Evolutionary conservation across 345 rosid genomes (phyloP), one percentile per base, ranked within the genome.

Genomic region (Odontarrhena argentea): DNA sequence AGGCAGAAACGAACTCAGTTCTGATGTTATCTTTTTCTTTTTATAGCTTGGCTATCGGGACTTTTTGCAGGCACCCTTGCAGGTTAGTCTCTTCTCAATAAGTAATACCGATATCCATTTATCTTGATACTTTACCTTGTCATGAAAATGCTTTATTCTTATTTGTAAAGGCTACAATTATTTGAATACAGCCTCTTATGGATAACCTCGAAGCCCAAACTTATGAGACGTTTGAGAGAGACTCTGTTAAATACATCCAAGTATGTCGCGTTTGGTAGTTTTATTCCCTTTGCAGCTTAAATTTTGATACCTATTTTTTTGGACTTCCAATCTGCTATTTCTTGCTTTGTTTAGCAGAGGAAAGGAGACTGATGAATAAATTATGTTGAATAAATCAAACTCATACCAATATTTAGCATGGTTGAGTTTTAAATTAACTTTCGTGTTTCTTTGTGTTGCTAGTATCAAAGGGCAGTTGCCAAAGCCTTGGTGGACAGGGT

Each of bases 131-230:
- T 24, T 30, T 34, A 45, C 38, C 55, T 8, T 45, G 32, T 38
- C 59, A 54, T 53, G 46, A 55, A 57, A 65, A 5, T 68, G 3
- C 30, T 61, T 3, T 35, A 61, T 67, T 55, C 64, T 67, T 54
- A 25, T 30, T 18, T 51, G 18, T 64, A 9, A 18, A 50, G 32
- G 62, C 7, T 63, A 51, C 10, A 71, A 4, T 32, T 54, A 6
- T 64, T 58, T 48, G 37, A 34, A 48, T 80, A 71, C 84, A 94
- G 97, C 99, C 97, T 67, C 93, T 94, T 68, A 91, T 94, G 99
- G 99, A 94, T 70, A 94, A 94, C 81, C 83, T 94, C 46, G 99
- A 94, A 81, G 99, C 99, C 66, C 99, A 94, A 76, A 94, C 99
- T 28, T 94, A 91, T 56, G 96, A 94, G 85, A 94, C 97, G 7